Evolutionary conservation across 306 rosid species (phyloP), one percentile per base, ranked within the genome.

Genomic region (Macrotyloma uniflorum): DNA sequence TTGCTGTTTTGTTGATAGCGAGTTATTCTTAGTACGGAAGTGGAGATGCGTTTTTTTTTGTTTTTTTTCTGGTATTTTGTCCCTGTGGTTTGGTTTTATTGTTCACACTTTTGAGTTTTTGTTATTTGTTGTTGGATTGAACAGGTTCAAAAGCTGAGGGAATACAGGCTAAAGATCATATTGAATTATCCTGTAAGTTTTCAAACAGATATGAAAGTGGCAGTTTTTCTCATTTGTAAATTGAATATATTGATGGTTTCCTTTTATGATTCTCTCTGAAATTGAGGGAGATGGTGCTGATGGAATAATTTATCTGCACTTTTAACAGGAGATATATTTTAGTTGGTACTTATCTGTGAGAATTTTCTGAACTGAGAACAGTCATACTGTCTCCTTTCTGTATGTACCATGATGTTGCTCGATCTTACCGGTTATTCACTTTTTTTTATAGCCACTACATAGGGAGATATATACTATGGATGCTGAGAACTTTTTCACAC

Each of bases 91-190:
- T 36, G 26, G n/a, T 36, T 66, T 66, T 66, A 8, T 20, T 12
- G 50, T 20, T 66, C 51, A 47, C 54, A 5, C 22, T 47, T 43
- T 47, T 16, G 22, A 47, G 20, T 18, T n/a, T 47, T 47, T 16
- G 3, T 47, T 47, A n/a, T 47, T 49, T 7, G 16, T 6, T 49
- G 22, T n/a, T 47, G 10, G 10, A 49, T 18, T 50, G 23, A 73
- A 82, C 89, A 95, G 98, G 79, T 87, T 84, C 95, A 87, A 70
- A 90, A 80, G 86, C 98, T 91, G 75, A 85, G 78, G 84, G 96
- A 95, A 55, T 95, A 95, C 90, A 84, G 85, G 80, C 86, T 50
- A 18, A 50, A 50, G 57, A 22, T 38, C 86, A 66, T 88, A 22
- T 51, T 80, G 62, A 86, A 81, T 61, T 93, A 95, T 79, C 89